phyloP scores from a whole-genome alignment of 129 eudicot genomes.

The Cynara cardunculus region DNA sequence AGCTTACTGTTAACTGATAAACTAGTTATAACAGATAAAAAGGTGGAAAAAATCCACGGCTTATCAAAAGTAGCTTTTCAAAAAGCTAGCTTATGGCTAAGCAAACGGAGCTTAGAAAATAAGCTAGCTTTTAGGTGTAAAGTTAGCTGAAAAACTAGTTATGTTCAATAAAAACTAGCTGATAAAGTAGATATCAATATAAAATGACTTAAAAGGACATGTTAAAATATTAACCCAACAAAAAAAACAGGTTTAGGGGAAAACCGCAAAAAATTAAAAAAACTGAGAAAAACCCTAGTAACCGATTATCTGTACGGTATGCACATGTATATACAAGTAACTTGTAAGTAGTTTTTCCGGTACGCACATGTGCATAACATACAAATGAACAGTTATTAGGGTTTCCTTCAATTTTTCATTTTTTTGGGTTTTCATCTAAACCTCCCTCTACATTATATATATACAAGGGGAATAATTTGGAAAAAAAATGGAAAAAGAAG shows the following conservation, averaged over 20 bases:
- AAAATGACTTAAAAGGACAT: neutral
- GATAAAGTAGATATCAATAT: neutral
- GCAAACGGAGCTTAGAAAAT: neutral
- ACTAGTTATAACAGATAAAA: no score
- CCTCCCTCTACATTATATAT: no score
- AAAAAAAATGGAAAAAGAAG: neutral
- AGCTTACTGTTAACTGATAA: neutral
- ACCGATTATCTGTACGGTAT: no score
- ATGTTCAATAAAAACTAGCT: neutral
- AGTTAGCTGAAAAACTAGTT: neutral
- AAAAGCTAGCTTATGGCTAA: neutral
- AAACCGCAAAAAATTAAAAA: no score
- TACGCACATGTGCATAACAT: no score
- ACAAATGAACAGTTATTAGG: no score
- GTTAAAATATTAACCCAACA: neutral
- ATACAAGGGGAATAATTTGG: neutral
- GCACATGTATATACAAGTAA: no score
- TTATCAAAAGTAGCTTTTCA: neutral
- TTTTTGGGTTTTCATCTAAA: no score
- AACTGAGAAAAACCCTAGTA: no score
- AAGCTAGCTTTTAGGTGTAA: neutral
- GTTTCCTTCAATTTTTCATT: no score
- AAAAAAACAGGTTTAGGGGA: no score
- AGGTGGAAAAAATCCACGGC: neutral
- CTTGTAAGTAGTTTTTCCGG: no score